Evolutionary conservation across 2,329 filamentous ascomycete species (phyloP).

Genomic region (Penicillium verrucosum): DNA sequence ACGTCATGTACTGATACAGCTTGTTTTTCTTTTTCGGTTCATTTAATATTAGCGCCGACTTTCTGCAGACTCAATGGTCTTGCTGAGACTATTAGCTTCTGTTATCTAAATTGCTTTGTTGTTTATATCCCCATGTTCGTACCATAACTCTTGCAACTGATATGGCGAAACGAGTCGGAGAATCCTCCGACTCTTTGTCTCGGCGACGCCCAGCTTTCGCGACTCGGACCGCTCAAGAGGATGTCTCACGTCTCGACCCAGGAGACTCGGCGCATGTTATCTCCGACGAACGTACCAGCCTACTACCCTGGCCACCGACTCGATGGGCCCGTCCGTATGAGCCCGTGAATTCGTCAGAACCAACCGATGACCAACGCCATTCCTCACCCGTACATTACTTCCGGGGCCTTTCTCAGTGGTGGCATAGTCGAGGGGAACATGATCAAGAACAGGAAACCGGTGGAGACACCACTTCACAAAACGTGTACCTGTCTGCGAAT

Average conservation of each 20-base stretch:
- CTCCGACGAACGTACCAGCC: constrained; percentile 22
- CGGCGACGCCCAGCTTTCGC: constrained; percentile 41
- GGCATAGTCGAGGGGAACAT: constrained; percentile 13
- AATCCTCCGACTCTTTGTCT: constrained; percentile 28
- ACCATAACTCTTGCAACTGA: constrained; percentile 4
- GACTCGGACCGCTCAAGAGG: constrained; percentile 38
- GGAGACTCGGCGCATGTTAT: constrained; percentile 25
- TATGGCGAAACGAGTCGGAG: constrained; percentile 24
- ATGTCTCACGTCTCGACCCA: constrained; percentile 36
- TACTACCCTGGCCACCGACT: constrained; percentile 23
- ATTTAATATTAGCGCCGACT: neutral
- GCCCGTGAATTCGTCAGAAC: constrained; percentile 20
- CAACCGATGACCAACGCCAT: constrained; percentile 13
- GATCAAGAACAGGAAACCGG: constrained; percentile 9
- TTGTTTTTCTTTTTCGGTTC: neutral
- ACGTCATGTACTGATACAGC: constrained; percentile 12
- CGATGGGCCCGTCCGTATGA: constrained; percentile 25
- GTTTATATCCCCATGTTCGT: constrained; percentile 3
- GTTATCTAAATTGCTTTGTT: neutral
- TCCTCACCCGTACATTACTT: constrained; percentile 25
- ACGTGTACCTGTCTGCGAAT: constrained; percentile 17
- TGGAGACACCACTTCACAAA: constrained; percentile 8
- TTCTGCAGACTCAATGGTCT: neutral
- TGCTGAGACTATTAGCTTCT: neutral
- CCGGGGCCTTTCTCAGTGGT: constrained; percentile 26